phyloP scores from a whole-genome alignment of 345 rosid genomes.

The Lepidium didymum region DNA sequence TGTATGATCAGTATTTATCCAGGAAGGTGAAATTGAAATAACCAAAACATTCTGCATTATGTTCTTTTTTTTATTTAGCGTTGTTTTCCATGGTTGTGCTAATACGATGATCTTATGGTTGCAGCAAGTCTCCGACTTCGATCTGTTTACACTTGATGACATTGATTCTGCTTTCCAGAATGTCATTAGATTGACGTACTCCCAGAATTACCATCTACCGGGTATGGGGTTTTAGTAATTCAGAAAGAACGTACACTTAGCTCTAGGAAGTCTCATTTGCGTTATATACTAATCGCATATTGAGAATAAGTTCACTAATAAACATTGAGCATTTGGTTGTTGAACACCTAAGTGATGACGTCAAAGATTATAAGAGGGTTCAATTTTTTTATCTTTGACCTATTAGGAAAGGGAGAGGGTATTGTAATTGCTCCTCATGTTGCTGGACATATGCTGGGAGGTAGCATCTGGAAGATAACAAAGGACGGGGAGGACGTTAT shows the following conservation, averaged over 20 bases:
- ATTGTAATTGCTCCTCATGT: constrained; percentile 93
- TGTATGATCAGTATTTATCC: constrained; percentile 89
- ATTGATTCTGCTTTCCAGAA: constrained; percentile 87
- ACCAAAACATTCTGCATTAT: background rate
- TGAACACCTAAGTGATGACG: background rate
- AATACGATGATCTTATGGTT: constrained; percentile 4
- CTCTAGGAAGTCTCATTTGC: background rate
- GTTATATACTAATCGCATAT: background rate
- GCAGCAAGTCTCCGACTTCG: constrained; percentile 96
- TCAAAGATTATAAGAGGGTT: background rate
- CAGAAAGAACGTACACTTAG: background rate
- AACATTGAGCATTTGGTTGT: background rate
- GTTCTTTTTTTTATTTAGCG: background rate
- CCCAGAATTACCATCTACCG: constrained; percentile 78
- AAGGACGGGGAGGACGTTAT: constrained; percentile 98
- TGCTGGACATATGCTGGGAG: constrained; percentile 96
- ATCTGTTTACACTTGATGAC: constrained; percentile 85
- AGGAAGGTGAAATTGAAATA: constrained; percentile 52
- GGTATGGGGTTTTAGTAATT: constrained; percentile 37
- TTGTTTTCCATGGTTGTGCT: background rate
- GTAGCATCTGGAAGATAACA: constrained; percentile 93
- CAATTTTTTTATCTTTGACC: background rate
- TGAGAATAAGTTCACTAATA: background rate
- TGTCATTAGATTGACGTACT: constrained; percentile 78
- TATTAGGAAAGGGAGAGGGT: constrained; percentile 89